A percentile compares a stretch with the other conserved stretches of the same genome.
phyloP scores from a whole-genome alignment of 805 yeast species.

The Yarrowia yakushimensis region DNA sequence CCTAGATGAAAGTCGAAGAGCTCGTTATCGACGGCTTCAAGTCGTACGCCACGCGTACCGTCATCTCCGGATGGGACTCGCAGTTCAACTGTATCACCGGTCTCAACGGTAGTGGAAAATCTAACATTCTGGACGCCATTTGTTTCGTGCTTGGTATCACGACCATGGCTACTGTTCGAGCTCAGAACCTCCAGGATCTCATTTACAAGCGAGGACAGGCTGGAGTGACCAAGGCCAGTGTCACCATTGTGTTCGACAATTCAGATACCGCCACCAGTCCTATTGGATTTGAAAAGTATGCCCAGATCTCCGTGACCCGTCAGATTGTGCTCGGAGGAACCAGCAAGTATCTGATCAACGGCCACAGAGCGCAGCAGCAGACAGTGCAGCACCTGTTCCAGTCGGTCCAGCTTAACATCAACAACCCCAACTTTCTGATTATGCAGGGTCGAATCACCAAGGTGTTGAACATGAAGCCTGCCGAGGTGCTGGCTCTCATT shows the following conservation, averaged over 20 bases:
- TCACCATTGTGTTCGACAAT: slow-evolving; percentile 92
- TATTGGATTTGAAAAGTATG: slow-evolving; percentile 73
- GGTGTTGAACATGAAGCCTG: slow-evolving; percentile 92
- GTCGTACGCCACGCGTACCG: slow-evolving; percentile 95
- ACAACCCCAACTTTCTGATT: slow-evolving; percentile 93
- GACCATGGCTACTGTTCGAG: slow-evolving; percentile 91
- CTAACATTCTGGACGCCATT: slow-evolving; percentile 93
- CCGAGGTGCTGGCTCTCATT: slow-evolving; percentile 80
- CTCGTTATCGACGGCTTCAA: slow-evolving; percentile 96
- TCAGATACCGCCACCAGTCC: slow-evolving; percentile 73
- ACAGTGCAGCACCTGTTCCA: slow-evolving; percentile 87
- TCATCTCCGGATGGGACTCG: slow-evolving; percentile 90
- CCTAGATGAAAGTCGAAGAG: slow-evolving; percentile 84
- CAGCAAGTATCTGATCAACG: slow-evolving; percentile 87
- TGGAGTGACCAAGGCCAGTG: slow-evolving; percentile 95
- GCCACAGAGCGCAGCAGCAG: slow-evolving; percentile 93
- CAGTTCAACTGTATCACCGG: slow-evolving; percentile 98
- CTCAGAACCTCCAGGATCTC: slow-evolving; percentile 86
- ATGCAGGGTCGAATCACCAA: slow-evolving; percentile 99
- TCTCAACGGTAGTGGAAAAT: slow-evolving; percentile 94
- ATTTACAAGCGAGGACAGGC: slow-evolving; percentile 98
- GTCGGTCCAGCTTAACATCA: slow-evolving; percentile 90
- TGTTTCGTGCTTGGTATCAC: slow-evolving; percentile 98
- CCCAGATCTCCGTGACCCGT: slow-evolving; percentile 84
- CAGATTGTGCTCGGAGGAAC: slow-evolving; percentile 89